These are phyloP conservation scores for Panaeolus papilionaceus DNA, from an alignment of 768 basidiomycete species.

Conservation along the genomic window DNA sequence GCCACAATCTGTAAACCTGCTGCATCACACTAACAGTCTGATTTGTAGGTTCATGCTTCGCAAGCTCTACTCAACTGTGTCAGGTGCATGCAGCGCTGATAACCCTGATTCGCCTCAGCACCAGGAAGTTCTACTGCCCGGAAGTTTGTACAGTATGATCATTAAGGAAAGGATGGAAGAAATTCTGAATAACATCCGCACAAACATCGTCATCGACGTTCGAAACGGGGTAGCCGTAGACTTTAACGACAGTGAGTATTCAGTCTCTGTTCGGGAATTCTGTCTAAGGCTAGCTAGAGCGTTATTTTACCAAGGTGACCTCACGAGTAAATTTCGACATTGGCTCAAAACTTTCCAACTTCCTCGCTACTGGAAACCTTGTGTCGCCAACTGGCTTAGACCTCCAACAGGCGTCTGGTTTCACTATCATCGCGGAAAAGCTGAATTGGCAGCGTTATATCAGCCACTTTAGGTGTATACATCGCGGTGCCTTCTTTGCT, in stretches of 20 bases:
- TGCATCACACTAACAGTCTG: not conserved
- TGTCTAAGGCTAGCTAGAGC: constrained; percentile 50
- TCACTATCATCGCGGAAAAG: constrained; percentile 98
- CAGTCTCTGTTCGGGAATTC: constrained; percentile 11
- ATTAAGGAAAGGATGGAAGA: constrained; percentile 98
- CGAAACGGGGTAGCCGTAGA: constrained; percentile 82
- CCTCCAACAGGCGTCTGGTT: constrained; percentile 97
- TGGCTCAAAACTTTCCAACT: constrained; percentile 88
- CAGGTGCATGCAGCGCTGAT: constrained; percentile 88
- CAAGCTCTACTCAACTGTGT: constrained; percentile 91
- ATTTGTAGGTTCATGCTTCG: constrained; percentile 89
- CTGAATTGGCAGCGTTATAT: constrained; percentile 99
- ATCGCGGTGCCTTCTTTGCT: constrained; percentile 99
- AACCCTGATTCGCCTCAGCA: constrained; percentile 99
- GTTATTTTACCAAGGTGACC: constrained; percentile 80
- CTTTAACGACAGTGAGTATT: constrained; percentile 81
- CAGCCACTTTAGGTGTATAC: constrained; percentile 97
- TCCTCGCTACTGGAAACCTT: constrained; percentile 96
- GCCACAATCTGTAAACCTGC: constrained; percentile 35
- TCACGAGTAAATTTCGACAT: constrained; percentile 89
- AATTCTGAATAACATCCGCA: constrained; percentile 74
- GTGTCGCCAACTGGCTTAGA: constrained; percentile 95
- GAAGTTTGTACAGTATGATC: constrained; percentile 93
- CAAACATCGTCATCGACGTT: constrained; percentile 74
- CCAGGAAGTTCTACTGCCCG: constrained; percentile 96